Percentiles rank a stretch among this genome's conserved stretches.
These are phyloP conservation scores for Myxozyma udenii DNA, from an alignment of 805 yeast genomes.

Conservation along the genomic window DNA sequence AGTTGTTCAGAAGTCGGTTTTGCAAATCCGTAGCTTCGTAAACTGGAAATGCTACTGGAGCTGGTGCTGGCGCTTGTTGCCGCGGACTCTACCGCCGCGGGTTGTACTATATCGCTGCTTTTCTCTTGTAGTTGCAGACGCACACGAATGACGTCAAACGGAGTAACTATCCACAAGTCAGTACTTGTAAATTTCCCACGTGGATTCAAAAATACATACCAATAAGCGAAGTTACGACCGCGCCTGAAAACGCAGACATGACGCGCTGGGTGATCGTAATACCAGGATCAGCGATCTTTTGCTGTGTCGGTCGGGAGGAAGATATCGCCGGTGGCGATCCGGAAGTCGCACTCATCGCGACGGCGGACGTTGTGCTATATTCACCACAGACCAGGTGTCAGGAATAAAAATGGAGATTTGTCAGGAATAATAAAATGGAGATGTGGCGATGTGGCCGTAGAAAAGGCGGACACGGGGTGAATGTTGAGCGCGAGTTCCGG, in stretches of 20 bases:
- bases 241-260: constrained; percentile 45
- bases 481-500: too few species aligned
- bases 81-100: constrained; percentile 63
- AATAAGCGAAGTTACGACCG: constrained; percentile 42
- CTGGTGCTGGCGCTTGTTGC: constrained; percentile 61
- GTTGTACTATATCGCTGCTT: constrained; percentile 46
- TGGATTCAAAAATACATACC: constrained; percentile 20
- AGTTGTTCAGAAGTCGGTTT: background rate
- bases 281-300: too few species aligned
- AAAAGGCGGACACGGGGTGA: too few species aligned
- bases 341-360: too few species aligned
- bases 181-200: background rate
- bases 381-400: too few species aligned
- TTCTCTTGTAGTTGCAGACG: constrained; percentile 43
- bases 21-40: constrained; percentile 4
- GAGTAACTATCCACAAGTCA: constrained; percentile 34
- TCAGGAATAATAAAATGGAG: too few species aligned
- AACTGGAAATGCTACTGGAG: constrained; percentile 9
- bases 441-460: too few species aligned
- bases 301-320: too few species aligned
- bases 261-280: constrained; percentile 32
- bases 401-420: too few species aligned
- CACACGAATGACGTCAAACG: constrained; percentile 46
- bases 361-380: too few species aligned
- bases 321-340: too few species aligned